phyloP scores from a whole-genome alignment of 768 basidiomycete species.

The Boletus speciosus region DNA sequence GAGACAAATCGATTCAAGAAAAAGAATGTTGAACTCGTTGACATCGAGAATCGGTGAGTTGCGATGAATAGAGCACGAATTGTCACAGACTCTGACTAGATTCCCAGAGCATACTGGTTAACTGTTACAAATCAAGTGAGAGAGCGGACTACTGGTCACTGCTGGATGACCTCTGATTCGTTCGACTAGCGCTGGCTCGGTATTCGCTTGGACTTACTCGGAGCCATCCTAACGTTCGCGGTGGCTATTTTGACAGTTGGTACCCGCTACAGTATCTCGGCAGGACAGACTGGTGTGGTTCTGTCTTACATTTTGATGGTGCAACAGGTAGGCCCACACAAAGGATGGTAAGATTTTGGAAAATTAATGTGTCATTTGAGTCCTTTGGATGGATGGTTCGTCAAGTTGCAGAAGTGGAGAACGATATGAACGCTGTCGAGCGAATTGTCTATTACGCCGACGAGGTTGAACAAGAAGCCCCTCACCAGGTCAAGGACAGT shows the following conservation, averaged over 20 bases:
- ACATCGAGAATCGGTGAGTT: constrained; percentile 74
- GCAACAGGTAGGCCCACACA: constrained; percentile 53
- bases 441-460: constrained; percentile 80
- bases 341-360: background rate
- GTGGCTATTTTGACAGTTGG: constrained; percentile 79
- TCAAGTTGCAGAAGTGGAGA: constrained; percentile 83
- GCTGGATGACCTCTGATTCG: background rate
- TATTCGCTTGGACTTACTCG: constrained; percentile 85
- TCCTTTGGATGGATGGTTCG: constrained; percentile 72
- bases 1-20: constrained; percentile 70
- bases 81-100: background rate
- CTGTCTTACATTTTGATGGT: constrained; percentile 79
- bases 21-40: constrained; percentile 73
- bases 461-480: constrained; percentile 78
- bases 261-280: constrained; percentile 69
- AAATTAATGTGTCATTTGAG: constrained; percentile 29
- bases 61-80: background rate
- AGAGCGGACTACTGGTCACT: background rate
- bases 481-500: constrained; percentile 58
- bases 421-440: constrained; percentile 91
- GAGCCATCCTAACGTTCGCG: constrained; percentile 63
- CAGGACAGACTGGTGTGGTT: constrained; percentile 72
- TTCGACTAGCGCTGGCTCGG: constrained; percentile 71
- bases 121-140: constrained; percentile 75
- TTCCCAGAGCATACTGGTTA: constrained; percentile 72